These are phyloP conservation scores for Biscutella auriculata DNA, from an alignment of 441 rosid genomes.

Conservation along the genomic window DNA sequence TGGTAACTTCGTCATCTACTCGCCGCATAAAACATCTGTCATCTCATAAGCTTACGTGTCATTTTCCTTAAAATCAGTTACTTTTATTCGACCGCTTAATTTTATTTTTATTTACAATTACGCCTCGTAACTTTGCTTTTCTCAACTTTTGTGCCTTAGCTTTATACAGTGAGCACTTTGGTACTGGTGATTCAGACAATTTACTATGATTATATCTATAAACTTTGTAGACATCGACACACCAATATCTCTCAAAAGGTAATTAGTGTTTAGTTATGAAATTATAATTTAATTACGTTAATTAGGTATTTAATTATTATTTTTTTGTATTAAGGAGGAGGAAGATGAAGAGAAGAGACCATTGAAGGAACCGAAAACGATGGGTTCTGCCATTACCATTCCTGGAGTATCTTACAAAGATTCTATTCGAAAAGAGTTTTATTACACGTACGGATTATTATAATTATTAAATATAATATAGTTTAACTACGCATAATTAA, in stretches of 20 bases:
- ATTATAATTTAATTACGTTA: not conserved
- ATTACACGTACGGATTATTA: constrained; percentile 37
- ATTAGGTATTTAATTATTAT: not conserved
- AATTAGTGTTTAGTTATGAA: not conserved
- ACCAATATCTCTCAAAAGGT: constrained; percentile 28
- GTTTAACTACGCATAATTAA: not conserved
- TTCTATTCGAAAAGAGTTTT: constrained; percentile 38
- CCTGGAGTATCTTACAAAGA: constrained; percentile 31
- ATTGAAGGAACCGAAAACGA: constrained; percentile 22
- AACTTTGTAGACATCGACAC: constrained; percentile 28
- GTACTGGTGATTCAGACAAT: constrained; percentile 56
- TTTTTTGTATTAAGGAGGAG: constrained; percentile 8
- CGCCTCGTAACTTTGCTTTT: not conserved
- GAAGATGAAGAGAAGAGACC: constrained; percentile 48
- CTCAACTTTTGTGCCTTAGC: constrained; percentile 26
- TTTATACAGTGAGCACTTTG: constrained; percentile 61
- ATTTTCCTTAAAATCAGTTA: not conserved
- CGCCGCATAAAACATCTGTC: constrained; percentile 25
- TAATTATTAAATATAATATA: not conserved
- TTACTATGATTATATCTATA: constrained; percentile 54
- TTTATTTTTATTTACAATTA: not conserved
- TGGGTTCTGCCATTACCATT: constrained; percentile 43
- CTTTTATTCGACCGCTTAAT: not conserved
- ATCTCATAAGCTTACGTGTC: constrained; percentile 12
- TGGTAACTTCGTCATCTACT: constrained; percentile 33